A percentile compares a stretch with the other conserved stretches of the same genome.
Conservation (phyloP, 306 rosid species). For the Lupinus albus region DNA sequence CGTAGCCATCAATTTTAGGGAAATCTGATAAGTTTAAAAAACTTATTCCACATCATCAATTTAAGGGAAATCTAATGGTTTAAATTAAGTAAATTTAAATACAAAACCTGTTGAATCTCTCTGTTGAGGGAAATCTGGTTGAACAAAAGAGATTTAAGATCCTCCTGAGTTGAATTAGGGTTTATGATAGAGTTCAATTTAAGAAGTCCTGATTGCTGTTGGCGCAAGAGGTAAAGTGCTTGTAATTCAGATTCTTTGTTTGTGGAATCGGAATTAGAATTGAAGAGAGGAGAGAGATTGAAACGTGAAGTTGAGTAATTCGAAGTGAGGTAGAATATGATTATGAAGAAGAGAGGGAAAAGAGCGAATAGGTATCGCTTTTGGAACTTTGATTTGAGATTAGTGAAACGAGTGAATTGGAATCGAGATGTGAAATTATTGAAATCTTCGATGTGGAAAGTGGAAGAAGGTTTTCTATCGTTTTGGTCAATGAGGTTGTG, state of each 20-base stretch:
- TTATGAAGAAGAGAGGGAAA: conserved; percentile 54
- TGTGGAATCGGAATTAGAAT: conserved; percentile 39
- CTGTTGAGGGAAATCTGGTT: conserved; percentile 69
- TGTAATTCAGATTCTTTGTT: conserved; percentile 68
- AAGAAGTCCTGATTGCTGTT: conserved; percentile 65
- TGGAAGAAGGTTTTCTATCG: conserved; percentile 43
- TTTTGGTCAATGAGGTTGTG: conserved; percentile 57
- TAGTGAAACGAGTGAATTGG: conserved; percentile 40
- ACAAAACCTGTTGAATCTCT: conserved; percentile 67
- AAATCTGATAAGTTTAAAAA: no score
- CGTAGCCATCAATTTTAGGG: no score
- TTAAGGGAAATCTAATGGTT: no score
- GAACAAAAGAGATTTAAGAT: conserved; percentile 53
- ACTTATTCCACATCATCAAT: no score
- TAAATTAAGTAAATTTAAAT: no score
- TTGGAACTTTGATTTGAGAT: conserved; percentile 38
- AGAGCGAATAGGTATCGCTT: conserved; percentile 62
- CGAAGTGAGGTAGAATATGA: conserved; percentile 53
- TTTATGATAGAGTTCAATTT: conserved; percentile 55
- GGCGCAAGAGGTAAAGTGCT: conserved; percentile 67
- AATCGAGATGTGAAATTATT: conserved; percentile 25
- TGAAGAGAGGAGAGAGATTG: conserved; percentile 36
- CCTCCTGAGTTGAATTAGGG: conserved; percentile 38
- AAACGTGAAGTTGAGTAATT: conserved; percentile 45
- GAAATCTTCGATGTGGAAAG: conserved; percentile 55